A percentile compares a stretch with the other conserved stretches of the same genome.
These are phyloP conservation scores for Rhodofomes roseus DNA, from an alignment of 1,284 basidiomycete genomes.

Conservation along the genomic window DNA sequence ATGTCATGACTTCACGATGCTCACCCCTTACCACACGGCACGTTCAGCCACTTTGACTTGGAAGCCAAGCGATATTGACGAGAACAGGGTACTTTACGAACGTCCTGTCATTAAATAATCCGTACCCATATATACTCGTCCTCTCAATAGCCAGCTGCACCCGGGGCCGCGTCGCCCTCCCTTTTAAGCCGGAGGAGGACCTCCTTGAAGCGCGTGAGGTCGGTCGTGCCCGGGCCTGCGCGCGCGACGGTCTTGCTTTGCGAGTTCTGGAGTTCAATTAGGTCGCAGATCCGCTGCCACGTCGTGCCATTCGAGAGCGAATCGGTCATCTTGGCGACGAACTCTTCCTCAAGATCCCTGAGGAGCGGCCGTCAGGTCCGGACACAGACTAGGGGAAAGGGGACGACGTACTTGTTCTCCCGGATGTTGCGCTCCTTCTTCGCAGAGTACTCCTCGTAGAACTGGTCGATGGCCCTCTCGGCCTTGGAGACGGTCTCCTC, in stretches of 20 bases:
- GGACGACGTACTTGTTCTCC: conserved; percentile 84
- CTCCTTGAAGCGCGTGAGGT: conserved; percentile 89
- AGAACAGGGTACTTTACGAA: not conserved
- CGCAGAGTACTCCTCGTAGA: conserved; percentile 91
- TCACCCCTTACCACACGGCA: no score
- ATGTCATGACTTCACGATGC: not conserved
- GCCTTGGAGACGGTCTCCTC: conserved; percentile 88
- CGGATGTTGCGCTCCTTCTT: conserved; percentile 93
- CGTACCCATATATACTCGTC: not conserved
- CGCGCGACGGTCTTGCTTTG: conserved; percentile 95
- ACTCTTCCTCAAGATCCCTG: conserved; percentile 88
- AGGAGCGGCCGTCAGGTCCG: not conserved
- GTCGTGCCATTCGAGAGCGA: conserved; percentile 89
- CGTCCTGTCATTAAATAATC: not conserved
- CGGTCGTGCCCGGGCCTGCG: conserved; percentile 83
- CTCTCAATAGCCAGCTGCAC: conserved; percentile 82
- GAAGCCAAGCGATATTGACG: not conserved
- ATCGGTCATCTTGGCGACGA: conserved; percentile 69
- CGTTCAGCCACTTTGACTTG: no score
- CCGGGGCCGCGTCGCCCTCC: conserved; percentile 88
- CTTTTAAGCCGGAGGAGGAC: conserved; percentile 82
- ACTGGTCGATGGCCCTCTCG: conserved; percentile 91
- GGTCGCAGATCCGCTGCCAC: conserved; percentile 90
- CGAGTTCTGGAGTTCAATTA: conserved; percentile 91
- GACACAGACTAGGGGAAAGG: not conserved